phyloP scores from a whole-genome alignment of 495 filamentous ascomycete species.

The Neurospora terricola region DNA sequence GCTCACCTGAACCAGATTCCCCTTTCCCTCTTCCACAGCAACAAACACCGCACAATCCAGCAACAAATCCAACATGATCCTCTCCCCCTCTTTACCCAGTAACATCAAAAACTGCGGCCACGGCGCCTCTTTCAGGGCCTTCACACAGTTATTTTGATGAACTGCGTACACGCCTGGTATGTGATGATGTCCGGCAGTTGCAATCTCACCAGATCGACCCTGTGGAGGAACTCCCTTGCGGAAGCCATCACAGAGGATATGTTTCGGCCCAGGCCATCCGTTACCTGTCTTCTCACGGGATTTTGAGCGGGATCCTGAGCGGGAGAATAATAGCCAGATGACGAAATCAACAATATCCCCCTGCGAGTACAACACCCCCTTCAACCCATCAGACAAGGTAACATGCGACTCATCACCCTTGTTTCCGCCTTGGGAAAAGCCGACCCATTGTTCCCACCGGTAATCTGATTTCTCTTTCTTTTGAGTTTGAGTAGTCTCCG shows the following conservation, averaged over 20 bases:
- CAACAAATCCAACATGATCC: conserved; percentile 71
- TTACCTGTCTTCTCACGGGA: neutral
- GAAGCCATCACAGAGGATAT: conserved; percentile 74
- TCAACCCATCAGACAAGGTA: conserved; percentile 38
- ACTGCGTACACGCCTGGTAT: conserved; percentile 44
- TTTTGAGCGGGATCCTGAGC: neutral
- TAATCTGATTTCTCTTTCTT: conserved; percentile 27
- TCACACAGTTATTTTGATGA: conserved; percentile 61
- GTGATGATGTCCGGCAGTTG: neutral
- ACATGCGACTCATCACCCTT: conserved; percentile 38
- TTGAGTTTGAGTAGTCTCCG: conserved; percentile 21
- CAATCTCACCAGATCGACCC: neutral
- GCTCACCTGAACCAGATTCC: conserved; percentile 68
- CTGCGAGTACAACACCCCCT: conserved; percentile 36
- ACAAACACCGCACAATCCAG: conserved; percentile 71
- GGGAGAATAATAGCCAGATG: conserved; percentile 62
- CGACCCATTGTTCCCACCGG: conserved; percentile 46
- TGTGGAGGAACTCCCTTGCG: conserved; percentile 24
- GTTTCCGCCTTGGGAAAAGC: conserved; percentile 47
- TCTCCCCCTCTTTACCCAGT: conserved; percentile 67
- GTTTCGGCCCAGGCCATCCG: conserved; percentile 42
- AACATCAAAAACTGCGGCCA: conserved; percentile 66
- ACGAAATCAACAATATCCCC: conserved; percentile 78
- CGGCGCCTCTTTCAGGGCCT: conserved; percentile 53
- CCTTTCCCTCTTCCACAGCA: conserved; percentile 43